Evolutionary conservation across 495 filamentous ascomycete genomes (phyloP).

Genomic region (Hypoxylon crocopeplum): DNA sequence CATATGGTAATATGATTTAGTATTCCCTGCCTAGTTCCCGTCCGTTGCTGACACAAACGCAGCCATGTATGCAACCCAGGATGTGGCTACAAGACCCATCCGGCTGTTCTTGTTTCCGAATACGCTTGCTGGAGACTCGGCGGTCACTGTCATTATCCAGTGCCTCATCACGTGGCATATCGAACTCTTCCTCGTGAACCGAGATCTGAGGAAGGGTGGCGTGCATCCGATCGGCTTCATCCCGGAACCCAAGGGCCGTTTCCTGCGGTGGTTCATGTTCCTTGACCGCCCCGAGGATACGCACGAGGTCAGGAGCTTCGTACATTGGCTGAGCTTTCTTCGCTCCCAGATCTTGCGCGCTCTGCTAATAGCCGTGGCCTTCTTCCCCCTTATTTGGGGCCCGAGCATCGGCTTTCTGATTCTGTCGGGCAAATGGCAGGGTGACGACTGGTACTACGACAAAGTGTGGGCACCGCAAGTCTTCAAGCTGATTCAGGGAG

Average conservation of each 20-base stretch:
- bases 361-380: slow-evolving; percentile 40
- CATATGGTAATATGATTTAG: slow-evolving; percentile 43
- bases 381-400: slow-evolving; percentile 46
- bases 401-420: slow-evolving; percentile 51
- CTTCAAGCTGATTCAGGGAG: slow-evolving; percentile 52
- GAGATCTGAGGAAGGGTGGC: slow-evolving; percentile 43
- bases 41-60: slow-evolving; percentile 8
- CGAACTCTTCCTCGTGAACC: slow-evolving; percentile 45
- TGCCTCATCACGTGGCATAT: slow-evolving; percentile 41
- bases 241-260: slow-evolving; percentile 27
- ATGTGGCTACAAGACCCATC: slow-evolving; percentile 34
- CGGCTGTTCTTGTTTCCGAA: slow-evolving; percentile 50
- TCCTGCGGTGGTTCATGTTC: slow-evolving; percentile 50
- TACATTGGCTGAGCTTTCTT: slow-evolving; percentile 39
- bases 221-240: slow-evolving; percentile 52
- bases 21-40: neutral
- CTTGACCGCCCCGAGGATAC: slow-evolving; percentile 40
- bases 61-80: slow-evolving; percentile 48
- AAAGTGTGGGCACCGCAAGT: slow-evolving; percentile 49
- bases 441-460: slow-evolving; percentile 50
- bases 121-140: slow-evolving; percentile 53
- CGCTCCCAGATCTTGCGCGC: slow-evolving; percentile 33
- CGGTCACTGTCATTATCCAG: slow-evolving; percentile 39
- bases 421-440: slow-evolving; percentile 32
- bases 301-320: slow-evolving; percentile 30